Percentiles rank a stretch among this genome's conserved stretches.
These are phyloP conservation scores for Eucalyptus grandis DNA, from an alignment of 345 rosid genomes.

Conservation along the genomic window DNA sequence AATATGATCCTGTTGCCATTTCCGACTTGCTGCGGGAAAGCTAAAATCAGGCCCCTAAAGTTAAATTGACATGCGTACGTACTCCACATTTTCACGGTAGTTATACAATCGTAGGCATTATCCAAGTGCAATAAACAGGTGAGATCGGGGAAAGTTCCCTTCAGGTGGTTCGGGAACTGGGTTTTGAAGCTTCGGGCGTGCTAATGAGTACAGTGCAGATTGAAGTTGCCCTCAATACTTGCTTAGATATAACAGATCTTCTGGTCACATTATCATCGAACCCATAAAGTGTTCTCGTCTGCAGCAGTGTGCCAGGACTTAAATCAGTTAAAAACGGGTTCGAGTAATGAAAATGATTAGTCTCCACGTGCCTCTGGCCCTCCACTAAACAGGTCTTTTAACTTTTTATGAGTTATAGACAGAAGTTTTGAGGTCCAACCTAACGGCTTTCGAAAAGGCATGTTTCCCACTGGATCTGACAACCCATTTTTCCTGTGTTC, in stretches of 20 bases:
- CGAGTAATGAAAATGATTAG: background rate
- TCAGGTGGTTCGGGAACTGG: background rate
- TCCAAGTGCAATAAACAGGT: background rate
- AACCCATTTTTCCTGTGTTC: background rate
- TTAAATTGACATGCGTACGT: background rate
- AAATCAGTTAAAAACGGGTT: background rate
- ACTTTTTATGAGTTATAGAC: background rate
- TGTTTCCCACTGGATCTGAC: background rate
- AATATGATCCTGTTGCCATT: background rate
- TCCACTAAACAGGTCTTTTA: background rate
- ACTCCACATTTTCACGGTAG: background rate
- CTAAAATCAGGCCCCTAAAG: background rate
- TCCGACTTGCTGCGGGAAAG: background rate
- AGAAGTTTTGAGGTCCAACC: background rate
- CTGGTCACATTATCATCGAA: background rate
- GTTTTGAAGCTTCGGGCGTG: background rate
- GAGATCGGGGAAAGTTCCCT: background rate
- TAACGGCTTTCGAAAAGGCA: background rate
- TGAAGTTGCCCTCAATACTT: background rate
- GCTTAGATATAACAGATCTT: background rate
- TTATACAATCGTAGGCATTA: background rate
- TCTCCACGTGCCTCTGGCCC: background rate
- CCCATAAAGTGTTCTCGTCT: background rate
- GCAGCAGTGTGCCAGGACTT: background rate
- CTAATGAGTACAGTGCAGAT: background rate